phyloP scores from a whole-genome alignment of 441 rosid genomes.

The Biscutella laevigata region DNA sequence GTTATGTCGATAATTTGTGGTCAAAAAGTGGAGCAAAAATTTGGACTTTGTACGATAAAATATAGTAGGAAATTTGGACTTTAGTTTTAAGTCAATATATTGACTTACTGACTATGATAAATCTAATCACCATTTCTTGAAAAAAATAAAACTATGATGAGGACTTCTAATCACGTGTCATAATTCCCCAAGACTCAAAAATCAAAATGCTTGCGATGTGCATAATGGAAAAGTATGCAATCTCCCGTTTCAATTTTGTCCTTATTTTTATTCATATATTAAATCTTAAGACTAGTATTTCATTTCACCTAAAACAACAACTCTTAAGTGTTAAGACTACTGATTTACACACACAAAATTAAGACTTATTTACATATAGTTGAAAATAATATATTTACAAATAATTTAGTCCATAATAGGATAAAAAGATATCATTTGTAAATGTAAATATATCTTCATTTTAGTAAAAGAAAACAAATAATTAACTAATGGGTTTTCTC shows the following conservation, averaged over 20 bases:
- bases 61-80: neutral
- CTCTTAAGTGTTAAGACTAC: no score
- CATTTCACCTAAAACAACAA: no score
- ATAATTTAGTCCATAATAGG: no score
- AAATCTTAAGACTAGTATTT: no score
- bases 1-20: neutral
- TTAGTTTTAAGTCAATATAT: constrained; percentile 15
- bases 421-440: no score
- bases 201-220: neutral
- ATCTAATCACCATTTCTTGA: neutral
- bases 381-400: no score
- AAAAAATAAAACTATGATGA: neutral
- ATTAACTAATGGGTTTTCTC: no score
- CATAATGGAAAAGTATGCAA: constrained; percentile 13
- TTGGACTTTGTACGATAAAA: neutral
- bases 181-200: neutral
- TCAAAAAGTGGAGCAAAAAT: neutral
- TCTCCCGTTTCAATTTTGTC: constrained; percentile 10
- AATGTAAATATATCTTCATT: no score
- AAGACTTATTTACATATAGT: no score
- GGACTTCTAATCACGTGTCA: constrained; percentile 6
- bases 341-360: no score
- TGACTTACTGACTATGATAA: neutral
- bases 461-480: no score
- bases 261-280: neutral